Base-by-base conservation (phyloP, 106 monocot species). In the Gastrodia elata region DNA sequence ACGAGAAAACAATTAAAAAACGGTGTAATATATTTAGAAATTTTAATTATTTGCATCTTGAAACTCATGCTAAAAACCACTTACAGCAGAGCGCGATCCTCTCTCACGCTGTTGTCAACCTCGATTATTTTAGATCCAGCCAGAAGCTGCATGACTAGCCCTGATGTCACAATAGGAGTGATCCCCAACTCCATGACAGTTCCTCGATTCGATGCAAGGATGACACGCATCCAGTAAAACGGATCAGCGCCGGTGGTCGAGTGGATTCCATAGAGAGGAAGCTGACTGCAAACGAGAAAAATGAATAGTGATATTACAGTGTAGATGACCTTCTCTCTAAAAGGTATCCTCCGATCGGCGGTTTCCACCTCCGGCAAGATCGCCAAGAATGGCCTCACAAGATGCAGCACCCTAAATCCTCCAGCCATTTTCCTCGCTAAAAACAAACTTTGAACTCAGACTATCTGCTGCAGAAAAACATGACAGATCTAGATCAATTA, bases 141-240 rank as follows among this genome's bases (percentile, higher is more conserved):
- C n/a, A 59, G 64, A 3, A 74, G 74, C 38, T 61, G 74, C 58
- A 74, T 61, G 9, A 74, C 74, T 10, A 74, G 27, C 36, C 74
- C 74, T 11, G 74, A 74, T 16, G 74, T 74, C 26, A 74, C 74
- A 30, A 64, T 74, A 15, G 74, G 74, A 39, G 64, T 74, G 40
- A 74, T 74, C 15, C 64, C 74, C 27, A 74, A 64, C 36, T 64
- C 74, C 74, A 74, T 74, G 0, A 74, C 64, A 15, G 74, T 74
- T 74, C 74, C 74, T 2, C 58, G 74, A 33, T 74, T 74, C 14
- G 74, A 74, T 1, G 78, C 78, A 10, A 78, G 78, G 16, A 78
- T 78, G 20, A 78, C 78, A 4, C 78, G 46, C 78, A 73, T 78
- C 78, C 78, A 78, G 48, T 73, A 73, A 20, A 78, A 78, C 40